These are phyloP conservation scores for Termitomyces sp. DNA, from an alignment of 768 basidiomycete species.

Conservation along the genomic window DNA sequence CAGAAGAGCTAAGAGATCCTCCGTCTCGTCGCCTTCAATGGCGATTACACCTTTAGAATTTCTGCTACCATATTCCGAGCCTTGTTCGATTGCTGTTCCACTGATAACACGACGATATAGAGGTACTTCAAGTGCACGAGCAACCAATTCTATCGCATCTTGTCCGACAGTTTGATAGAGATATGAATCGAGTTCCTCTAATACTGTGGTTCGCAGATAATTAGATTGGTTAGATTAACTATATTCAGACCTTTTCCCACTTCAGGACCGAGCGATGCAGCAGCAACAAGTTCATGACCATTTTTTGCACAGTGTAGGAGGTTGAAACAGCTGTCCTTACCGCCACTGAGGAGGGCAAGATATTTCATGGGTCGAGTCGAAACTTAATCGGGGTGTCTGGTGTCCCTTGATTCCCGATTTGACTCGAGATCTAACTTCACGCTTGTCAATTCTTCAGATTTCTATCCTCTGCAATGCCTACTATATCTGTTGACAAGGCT, in stretches of 20 bases:
- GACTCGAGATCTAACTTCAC: slow-evolving; percentile 24
- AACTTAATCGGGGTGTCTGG: slow-evolving; percentile 14
- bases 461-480: slow-evolving; percentile 64
- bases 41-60: slow-evolving; percentile 38
- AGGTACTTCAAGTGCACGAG: slow-evolving; percentile 79
- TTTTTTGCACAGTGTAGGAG: slow-evolving; percentile 83
- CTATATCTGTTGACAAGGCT: slow-evolving; percentile 91
- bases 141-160: slow-evolving; percentile 84
- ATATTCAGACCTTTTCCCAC: slow-evolving; percentile 71
- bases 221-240: slow-evolving; percentile 12
- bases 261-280: slow-evolving; percentile 83
- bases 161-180: slow-evolving; percentile 99
- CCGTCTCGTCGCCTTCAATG: slow-evolving; percentile 86
- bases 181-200: slow-evolving; percentile 98
- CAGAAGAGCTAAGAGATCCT: slow-evolving; percentile 79
- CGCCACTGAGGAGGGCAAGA: slow-evolving; percentile 91
- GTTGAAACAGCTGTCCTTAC: slow-evolving; percentile 97
- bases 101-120: slow-evolving; percentile 77
- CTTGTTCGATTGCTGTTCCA: slow-evolving; percentile 76
- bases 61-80: slow-evolving; percentile 80
- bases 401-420: slow-evolving; percentile 17
- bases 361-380: slow-evolving; percentile 57
- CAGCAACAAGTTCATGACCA: slow-evolving; percentile 81
- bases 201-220: slow-evolving; percentile 15
- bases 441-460: slow-evolving; percentile 6